These are phyloP conservation scores for Microsporum ferrugineum DNA, from an alignment of 2,329 filamentous ascomycete species.

Conservation along the genomic window DNA sequence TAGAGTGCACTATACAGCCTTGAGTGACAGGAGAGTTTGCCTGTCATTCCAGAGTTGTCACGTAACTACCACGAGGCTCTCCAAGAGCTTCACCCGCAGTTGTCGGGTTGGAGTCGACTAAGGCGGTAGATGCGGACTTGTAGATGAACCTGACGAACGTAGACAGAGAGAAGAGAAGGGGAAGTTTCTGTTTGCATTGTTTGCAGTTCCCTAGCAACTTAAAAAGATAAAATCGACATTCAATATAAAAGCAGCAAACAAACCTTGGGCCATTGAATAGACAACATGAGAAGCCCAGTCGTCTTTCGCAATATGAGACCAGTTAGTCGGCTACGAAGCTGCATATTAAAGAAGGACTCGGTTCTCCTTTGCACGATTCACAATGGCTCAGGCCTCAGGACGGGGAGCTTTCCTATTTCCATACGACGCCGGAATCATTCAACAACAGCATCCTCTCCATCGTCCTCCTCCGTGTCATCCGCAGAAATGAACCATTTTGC, in stretches of 20 bases:
- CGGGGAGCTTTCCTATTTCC: neutral
- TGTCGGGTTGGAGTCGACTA: too few species aligned
- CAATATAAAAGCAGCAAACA: neutral
- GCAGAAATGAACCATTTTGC: slow-evolving; percentile 92
- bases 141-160: too few species aligned
- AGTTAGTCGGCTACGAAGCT: neutral
- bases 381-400: neutral
- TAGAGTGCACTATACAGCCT: too few species aligned
- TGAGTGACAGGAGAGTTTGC: too few species aligned
- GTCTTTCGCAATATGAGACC: neutral
- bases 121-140: too few species aligned
- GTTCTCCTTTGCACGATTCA: neutral
- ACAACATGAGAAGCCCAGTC: neutral
- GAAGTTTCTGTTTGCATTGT: neutral
- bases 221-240: neutral
- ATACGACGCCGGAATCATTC: slow-evolving; percentile 11
- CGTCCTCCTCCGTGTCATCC: slow-evolving; percentile 62
- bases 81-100: too few species aligned
- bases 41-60: too few species aligned
- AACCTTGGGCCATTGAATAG: neutral
- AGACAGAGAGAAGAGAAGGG: too few species aligned
- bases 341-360: neutral
- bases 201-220: neutral
- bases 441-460: slow-evolving; percentile 3
- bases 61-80: too few species aligned